phyloP scores from a whole-genome alignment of 495 filamentous ascomycete species.

The Coniosporium apollinis region DNA sequence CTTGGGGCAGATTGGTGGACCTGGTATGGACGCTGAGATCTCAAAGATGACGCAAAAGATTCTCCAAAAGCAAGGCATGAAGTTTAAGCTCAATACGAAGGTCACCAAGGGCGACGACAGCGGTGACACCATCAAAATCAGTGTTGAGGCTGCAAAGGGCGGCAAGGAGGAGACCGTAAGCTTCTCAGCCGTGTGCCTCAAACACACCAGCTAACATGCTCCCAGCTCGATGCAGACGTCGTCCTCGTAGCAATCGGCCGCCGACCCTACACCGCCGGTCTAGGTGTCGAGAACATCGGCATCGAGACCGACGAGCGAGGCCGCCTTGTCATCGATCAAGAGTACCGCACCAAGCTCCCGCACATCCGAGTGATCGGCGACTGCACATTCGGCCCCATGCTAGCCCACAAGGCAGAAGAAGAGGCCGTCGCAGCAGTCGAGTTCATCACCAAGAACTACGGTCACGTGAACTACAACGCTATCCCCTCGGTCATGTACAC shows the following conservation, averaged over 20 bases:
- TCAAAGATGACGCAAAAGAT: constrained; percentile 86
- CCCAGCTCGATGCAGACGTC: constrained; percentile 79
- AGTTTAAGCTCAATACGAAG: constrained; percentile 96
- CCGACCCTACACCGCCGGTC: constrained; percentile 79
- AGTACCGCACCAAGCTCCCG: constrained; percentile 92
- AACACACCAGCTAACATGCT: constrained; percentile 2
- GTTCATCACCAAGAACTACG: constrained; percentile 92
- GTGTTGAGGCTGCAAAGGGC: constrained; percentile 85
- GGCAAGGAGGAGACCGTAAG: constrained; percentile 82
- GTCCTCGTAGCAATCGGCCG: constrained; percentile 95
- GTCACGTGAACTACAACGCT: constrained; percentile 96
- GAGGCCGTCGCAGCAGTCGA: constrained; percentile 88
- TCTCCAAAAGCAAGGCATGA: constrained; percentile 90
- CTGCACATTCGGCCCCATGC: constrained; percentile 95
- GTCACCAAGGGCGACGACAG: constrained; percentile 70
- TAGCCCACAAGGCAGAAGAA: constrained; percentile 98
- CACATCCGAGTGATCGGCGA: constrained; percentile 97
- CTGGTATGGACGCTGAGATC: constrained; percentile 93
- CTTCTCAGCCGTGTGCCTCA: constrained; percentile 5
- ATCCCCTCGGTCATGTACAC: constrained; percentile 99
- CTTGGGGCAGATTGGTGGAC: constrained; percentile 87
- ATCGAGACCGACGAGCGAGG: constrained; percentile 88
- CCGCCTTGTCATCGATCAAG: constrained; percentile 88
- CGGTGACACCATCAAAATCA: constrained; percentile 57
- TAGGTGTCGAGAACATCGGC: constrained; percentile 85